These are phyloP conservation scores for Umbelopsis isabellina DNA, from an alignment of 192 early-diverging fungal genomes.

Conservation along the genomic window DNA sequence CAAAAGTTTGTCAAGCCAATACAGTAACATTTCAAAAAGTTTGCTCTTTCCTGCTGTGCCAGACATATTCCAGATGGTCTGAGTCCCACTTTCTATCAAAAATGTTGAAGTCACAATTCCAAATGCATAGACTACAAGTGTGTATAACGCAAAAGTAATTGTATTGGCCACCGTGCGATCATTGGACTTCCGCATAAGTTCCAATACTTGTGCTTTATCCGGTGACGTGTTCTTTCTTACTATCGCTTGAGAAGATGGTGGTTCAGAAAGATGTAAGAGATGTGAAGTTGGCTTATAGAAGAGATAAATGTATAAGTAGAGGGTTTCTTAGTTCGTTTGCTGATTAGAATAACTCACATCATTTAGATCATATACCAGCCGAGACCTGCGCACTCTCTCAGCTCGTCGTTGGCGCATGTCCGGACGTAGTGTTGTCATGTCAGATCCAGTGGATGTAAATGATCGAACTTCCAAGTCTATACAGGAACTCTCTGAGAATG, in stretches of 20 bases:
- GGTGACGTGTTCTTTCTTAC: slow-evolving; percentile 1
- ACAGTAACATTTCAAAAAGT: slow-evolving; percentile 39
- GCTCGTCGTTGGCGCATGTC: slow-evolving; percentile 5
- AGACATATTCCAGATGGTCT: slow-evolving; percentile 33
- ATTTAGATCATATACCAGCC: slow-evolving; percentile 12
- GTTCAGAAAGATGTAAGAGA: background rate
- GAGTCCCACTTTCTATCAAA: slow-evolving; percentile 42
- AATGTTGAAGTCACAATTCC: slow-evolving; percentile 53
- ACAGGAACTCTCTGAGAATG: background rate
- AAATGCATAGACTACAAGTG: slow-evolving; percentile 50
- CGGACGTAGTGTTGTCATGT: background rate
- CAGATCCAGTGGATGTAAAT: background rate
- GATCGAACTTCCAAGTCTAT: background rate
- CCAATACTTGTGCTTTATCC: slow-evolving; percentile 6
- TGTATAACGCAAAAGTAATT: slow-evolving; percentile 50
- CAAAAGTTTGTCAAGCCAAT: slow-evolving; percentile 41
- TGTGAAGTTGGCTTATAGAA: background rate
- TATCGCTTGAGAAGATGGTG: background rate
- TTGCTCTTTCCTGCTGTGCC: slow-evolving; percentile 31
- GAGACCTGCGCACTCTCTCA: slow-evolving; percentile 3
- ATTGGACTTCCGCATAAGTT: slow-evolving; percentile 29
- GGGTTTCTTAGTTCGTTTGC: background rate
- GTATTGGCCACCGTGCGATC: slow-evolving; percentile 48
- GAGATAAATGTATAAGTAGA: background rate
- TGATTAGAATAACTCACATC: slow-evolving; percentile 12